phyloP scores from a whole-genome alignment of 2,329 filamentous ascomycete species.

The Sporothrix sp. region DNA sequence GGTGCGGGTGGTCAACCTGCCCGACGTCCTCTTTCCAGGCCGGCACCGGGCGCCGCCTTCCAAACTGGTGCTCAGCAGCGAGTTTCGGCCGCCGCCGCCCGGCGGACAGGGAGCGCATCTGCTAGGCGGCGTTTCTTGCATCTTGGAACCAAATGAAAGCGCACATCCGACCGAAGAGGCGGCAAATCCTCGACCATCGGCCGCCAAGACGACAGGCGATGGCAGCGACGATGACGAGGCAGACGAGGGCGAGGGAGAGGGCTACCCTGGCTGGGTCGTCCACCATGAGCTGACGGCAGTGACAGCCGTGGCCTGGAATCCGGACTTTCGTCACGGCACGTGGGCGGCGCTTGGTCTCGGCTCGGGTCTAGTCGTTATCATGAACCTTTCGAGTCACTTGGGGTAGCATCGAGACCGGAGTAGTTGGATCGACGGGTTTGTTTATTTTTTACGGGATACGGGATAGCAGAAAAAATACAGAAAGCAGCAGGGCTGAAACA shows the following conservation, averaged over 20 bases:
- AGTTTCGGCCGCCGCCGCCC: constrained; percentile 34
- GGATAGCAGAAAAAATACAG: no score
- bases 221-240: constrained; percentile 20
- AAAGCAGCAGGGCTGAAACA: no score
- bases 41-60: constrained; percentile 30
- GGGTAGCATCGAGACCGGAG: no score
- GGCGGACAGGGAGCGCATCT: no score
- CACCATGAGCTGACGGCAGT: constrained; percentile 55
- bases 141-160: no score
- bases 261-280: constrained; percentile 22
- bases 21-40: constrained; percentile 33
- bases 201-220: no score
- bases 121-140: no score
- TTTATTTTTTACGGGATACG: no score
- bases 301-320: constrained; percentile 57
- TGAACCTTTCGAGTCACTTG: no score
- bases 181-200: no score
- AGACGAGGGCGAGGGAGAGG: constrained; percentile 7
- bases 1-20: constrained; percentile 28
- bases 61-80: constrained; percentile 43
- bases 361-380: constrained; percentile 55
- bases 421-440: no score
- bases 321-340: constrained; percentile 53
- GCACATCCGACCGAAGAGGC: no score
- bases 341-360: constrained; percentile 60